phyloP scores from a whole-genome alignment of 495 filamentous ascomycete species.

The Trichoderma erinaceum region DNA sequence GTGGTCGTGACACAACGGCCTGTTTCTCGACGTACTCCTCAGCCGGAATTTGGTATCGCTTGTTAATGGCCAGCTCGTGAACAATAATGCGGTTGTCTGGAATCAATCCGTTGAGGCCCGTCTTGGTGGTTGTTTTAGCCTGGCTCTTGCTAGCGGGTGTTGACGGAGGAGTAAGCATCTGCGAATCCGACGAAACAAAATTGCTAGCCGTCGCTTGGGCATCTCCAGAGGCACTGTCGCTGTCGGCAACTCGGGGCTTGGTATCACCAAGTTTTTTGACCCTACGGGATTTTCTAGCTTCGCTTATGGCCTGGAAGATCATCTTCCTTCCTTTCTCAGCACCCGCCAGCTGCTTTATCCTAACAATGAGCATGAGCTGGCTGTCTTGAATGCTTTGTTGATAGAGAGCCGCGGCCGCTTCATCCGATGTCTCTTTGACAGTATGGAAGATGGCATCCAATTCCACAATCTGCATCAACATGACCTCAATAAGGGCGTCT shows the following conservation, averaged over 20 bases:
- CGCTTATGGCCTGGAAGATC: slow-evolving; percentile 75
- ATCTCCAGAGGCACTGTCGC: slow-evolving; percentile 23
- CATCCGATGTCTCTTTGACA: slow-evolving; percentile 82
- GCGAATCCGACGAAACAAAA: slow-evolving; percentile 20
- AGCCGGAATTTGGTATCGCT: slow-evolving; percentile 58
- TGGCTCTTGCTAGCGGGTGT: slow-evolving; percentile 30
- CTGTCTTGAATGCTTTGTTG: slow-evolving; percentile 89
- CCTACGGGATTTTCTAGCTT: slow-evolving; percentile 64
- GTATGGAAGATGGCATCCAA: slow-evolving; percentile 94
- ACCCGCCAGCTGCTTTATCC: slow-evolving; percentile 85
- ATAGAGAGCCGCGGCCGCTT: slow-evolving; percentile 83
- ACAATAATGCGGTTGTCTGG: slow-evolving; percentile 81
- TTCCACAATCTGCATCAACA: slow-evolving; percentile 93
- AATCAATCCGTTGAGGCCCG: slow-evolving; percentile 49
- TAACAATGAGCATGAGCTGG: slow-evolving; percentile 78
- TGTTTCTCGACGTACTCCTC: slow-evolving; percentile 46
- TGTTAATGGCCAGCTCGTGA: slow-evolving; percentile 89
- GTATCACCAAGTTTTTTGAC: slow-evolving; percentile 60
- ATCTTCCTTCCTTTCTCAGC: slow-evolving; percentile 72
- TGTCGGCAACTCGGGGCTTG: slow-evolving; percentile 55
- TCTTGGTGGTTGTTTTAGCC: slow-evolving; percentile 25
- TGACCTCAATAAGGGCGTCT: slow-evolving; percentile 80
- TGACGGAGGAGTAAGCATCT: slow-evolving; percentile 39
- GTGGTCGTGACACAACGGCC: slow-evolving; percentile 48
- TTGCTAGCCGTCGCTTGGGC: slow-evolving; percentile 29